Percentiles rank a stretch among this genome's conserved stretches.
These are phyloP conservation scores for Clitopilus passeckerianus DNA, from an alignment of 768 basidiomycete genomes.

Conservation along the genomic window DNA sequence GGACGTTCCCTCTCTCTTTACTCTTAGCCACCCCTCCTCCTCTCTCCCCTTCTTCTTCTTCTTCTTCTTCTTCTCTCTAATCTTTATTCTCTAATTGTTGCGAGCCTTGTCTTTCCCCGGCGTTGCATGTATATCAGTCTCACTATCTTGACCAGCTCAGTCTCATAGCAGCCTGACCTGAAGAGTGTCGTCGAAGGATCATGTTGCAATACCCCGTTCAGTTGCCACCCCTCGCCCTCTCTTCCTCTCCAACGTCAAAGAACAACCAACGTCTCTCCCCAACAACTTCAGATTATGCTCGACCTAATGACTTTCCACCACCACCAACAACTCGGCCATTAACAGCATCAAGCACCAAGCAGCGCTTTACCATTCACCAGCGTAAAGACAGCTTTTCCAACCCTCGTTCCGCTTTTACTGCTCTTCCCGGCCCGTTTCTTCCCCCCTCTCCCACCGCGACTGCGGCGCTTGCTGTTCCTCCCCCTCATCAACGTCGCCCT, in stretches of 20 bases:
- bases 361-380: slow-evolving; percentile 20
- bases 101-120: background rate
- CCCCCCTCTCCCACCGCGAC: slow-evolving; percentile 24
- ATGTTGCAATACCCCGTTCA: slow-evolving; percentile 61
- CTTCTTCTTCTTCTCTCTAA: slow-evolving; percentile 4
- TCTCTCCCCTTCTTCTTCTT: slow-evolving; percentile 5
- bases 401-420: slow-evolving; percentile 20
- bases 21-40: slow-evolving; percentile 9
- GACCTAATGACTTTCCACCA: slow-evolving; percentile 32
- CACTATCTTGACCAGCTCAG: slow-evolving; percentile 36
- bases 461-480: slow-evolving; percentile 22
- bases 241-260: slow-evolving; percentile 25
- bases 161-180: slow-evolving; percentile 39
- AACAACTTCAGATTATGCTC: slow-evolving; percentile 29
- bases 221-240: slow-evolving; percentile 35
- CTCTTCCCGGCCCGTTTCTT: slow-evolving; percentile 16
- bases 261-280: slow-evolving; percentile 11
- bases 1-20: slow-evolving; percentile 15
- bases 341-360: slow-evolving; percentile 21
- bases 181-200: slow-evolving; percentile 33
- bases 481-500: slow-evolving; percentile 10
- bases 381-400: slow-evolving; percentile 26
- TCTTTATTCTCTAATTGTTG: slow-evolving; percentile 14
- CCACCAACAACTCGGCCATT: slow-evolving; percentile 10
- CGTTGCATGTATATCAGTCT: slow-evolving; percentile 27